Conservation (phyloP, 441 rosid genomes). For the Theobroma grandiflorum region DNA sequence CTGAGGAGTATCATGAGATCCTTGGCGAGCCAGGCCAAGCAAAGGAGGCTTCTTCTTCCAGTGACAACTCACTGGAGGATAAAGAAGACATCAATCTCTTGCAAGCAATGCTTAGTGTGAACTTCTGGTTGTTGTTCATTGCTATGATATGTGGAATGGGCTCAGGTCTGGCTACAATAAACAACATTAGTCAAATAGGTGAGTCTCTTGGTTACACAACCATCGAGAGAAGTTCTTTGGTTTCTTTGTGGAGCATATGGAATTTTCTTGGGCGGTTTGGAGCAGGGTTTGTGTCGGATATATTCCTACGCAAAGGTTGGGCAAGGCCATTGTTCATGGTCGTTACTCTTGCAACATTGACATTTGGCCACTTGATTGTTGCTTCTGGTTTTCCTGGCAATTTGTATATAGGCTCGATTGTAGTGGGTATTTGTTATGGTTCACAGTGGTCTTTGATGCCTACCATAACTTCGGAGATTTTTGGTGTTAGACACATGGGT, state of each 20-base stretch:
- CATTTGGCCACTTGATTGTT: slow-evolving; percentile 59
- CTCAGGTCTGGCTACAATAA: slow-evolving; percentile 64
- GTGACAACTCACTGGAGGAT: slow-evolving; percentile 24
- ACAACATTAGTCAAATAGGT: slow-evolving; percentile 71
- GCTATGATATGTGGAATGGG: slow-evolving; percentile 76
- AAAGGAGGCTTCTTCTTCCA: slow-evolving; percentile 27
- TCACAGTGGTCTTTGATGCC: slow-evolving; percentile 85
- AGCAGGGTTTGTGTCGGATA: slow-evolving; percentile 69
- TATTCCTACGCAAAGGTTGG: slow-evolving; percentile 64
- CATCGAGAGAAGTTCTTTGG: slow-evolving; percentile 58
- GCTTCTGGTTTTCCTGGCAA: slow-evolving; percentile 64
- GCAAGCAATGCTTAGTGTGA: slow-evolving; percentile 57
- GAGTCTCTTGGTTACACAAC: slow-evolving; percentile 63
- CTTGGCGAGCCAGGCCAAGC: slow-evolving; percentile 30
- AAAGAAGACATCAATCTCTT: slow-evolving; percentile 46
- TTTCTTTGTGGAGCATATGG: slow-evolving; percentile 80
- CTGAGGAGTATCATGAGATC: slow-evolving; percentile 26
- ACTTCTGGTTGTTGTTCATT: slow-evolving; percentile 84
- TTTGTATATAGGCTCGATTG: slow-evolving; percentile 60
- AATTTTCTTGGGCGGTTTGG: slow-evolving; percentile 85
- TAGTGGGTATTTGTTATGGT: slow-evolving; percentile 78
- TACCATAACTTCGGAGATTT: slow-evolving; percentile 67
- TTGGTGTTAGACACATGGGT: slow-evolving; percentile 73
- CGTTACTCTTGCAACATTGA: slow-evolving; percentile 55
- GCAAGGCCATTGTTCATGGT: slow-evolving; percentile 69